Evolutionary conservation across 148 eudicot species (phyloP).

Genomic region (Rhododendron molle): DNA sequence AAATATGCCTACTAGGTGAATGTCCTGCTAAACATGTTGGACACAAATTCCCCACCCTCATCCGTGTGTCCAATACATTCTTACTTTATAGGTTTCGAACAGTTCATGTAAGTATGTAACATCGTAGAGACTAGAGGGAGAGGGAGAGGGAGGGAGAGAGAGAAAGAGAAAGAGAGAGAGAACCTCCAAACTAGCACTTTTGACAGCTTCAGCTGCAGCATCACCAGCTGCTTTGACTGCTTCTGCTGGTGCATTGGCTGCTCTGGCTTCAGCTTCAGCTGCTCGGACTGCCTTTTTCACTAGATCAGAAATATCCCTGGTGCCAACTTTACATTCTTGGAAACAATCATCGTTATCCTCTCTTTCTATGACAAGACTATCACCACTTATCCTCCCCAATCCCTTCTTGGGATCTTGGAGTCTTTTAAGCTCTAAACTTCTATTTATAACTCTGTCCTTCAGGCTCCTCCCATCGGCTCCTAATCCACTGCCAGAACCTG

Average conservation of each 20-base stretch:
- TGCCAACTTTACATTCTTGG: conserved; percentile 72
- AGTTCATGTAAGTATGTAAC: not conserved
- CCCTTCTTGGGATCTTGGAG: conserved; percentile 37
- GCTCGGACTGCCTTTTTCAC: conserved; percentile 87
- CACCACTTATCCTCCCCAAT: conserved; percentile 30
- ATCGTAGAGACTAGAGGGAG: not conserved
- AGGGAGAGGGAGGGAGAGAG: not conserved
- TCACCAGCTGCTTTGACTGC: conserved; percentile 95
- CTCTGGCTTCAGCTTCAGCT: conserved; percentile 97
- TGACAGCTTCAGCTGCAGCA: conserved; percentile 95
- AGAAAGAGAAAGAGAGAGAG: conserved; percentile 12
- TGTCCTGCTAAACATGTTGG: not conserved
- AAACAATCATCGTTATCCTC: conserved; percentile 77
- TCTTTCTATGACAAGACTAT: conserved; percentile 38
- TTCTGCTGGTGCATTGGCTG: conserved; percentile 77
- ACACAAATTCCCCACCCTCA: not conserved
- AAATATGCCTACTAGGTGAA: not conserved
- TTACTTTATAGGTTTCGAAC: not conserved
- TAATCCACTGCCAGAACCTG: conserved; percentile 58
- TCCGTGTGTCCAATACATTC: not conserved
- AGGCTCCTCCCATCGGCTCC: conserved; percentile 47
- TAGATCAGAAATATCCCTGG: conserved; percentile 74
- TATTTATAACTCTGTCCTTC: conserved; percentile 42
- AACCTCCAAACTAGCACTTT: conserved; percentile 89
- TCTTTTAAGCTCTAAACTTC: conserved; percentile 42